Evolutionary conservation across 768 basidiomycete species (phyloP), one percentile per base, ranked within the genome.

Genomic region (Termitomyces sp.): DNA sequence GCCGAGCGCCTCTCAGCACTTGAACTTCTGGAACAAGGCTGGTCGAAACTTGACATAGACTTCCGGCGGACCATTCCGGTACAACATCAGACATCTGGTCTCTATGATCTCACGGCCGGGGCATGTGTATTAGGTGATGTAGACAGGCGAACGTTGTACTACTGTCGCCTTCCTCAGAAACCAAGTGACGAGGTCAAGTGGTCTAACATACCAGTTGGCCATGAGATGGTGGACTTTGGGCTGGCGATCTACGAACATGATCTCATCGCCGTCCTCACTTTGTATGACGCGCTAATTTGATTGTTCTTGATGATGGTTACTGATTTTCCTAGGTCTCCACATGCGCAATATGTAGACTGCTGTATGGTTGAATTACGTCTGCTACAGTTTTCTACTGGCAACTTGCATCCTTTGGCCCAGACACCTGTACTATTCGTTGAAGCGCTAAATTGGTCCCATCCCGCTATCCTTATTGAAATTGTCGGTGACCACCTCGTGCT

Each of bases 241-340:
- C 58, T 79, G 34, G 71, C 72, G 34, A 62, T 78, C 6, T 67
- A 73, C 20, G 77, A 79, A 58, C 77, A 79, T 54, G 76, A 80
- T 65, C 62, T 80, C 33, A 67, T 78, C 27, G 76, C 68, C 4
- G 30, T 53, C 16, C 42, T 58, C n/a, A 58, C 57, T 12, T 9
- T 46, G 57, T 58, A 37, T 13, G 57, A n/a, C 42, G 6, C 20
- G 5, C 16, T 18, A 8, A 1, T 9, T 6, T 12, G 5, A 20
- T 27, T 18, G 15, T 45, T 33, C 2, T 22, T 46, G n/a, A 34
- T 16, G 44, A 13, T 6, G 7, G 12, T 13, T 0, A 57, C 36
- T 31, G 2, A 9, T 49, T 6, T 6, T 7, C 33, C 12, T 45
- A 59, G 54, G 6, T 49, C 55, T 8, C 52, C 39, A 8, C 48